Evolutionary conservation across 2,329 filamentous ascomycete species (phyloP), one percentile per base, ranked within the genome.

Genomic region (Aspergillus luchuensis): DNA sequence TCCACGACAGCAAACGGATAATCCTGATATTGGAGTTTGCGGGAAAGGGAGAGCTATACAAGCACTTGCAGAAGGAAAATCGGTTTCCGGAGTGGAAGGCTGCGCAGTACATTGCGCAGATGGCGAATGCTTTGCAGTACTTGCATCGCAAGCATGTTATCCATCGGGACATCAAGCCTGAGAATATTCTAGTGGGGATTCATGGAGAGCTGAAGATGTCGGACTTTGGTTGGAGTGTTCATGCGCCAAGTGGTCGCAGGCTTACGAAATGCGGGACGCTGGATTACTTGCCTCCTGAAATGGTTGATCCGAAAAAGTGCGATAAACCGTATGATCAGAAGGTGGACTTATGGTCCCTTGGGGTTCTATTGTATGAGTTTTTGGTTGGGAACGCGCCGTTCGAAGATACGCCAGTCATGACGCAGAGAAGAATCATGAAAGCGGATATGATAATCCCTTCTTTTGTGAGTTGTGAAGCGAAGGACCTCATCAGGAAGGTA

Each of bases 131-230:
- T n/a, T 43, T 59, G 15, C 57, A 17, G 43, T 59, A 59, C 19
- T 8, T 59, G 21, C 57, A 59, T 10, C 57, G 28, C n/a, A 59
- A 59, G 17, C 57, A 55, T 54, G 57, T 59, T 8, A 59, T 55
- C 1, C 41, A 45, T 21, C 19, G 41, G 19, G 41, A 45, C 2
- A 23, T 45, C 4, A 45, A 45, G 19, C 41, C 41, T 15, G 57
- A 59, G 8, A 59, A 59, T 49, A 59, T 59, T 3, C 57, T 59
- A n/a, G 25, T 59, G 8, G 57, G 57, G 11, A 8, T 59, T 2
- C 50, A 59, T 28, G 57, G 57, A 8, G 57, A 59, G 41, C 41
- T 59, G 3, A 59, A 59, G 25, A 59, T 59, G 57, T 59, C 57
- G 10, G 57, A 59, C 15, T 59, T 59, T 48, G 57, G 57, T 19